Evolutionary conservation across 768 basidiomycete species (phyloP).

Genomic region (Hypholoma fasciculare): DNA sequence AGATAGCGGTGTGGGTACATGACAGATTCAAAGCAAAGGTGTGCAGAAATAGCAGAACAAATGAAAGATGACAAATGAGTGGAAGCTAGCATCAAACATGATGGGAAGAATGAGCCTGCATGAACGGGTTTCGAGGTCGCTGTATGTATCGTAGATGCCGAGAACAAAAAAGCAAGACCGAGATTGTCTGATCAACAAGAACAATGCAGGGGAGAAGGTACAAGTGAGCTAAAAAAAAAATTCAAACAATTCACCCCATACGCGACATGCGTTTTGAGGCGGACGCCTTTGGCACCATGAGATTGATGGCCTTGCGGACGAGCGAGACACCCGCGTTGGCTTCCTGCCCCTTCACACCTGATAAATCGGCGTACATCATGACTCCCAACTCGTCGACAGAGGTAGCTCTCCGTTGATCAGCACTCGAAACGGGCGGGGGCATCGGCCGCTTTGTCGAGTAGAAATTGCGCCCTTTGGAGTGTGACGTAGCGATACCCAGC

Average conservation of each 20-base stretch:
- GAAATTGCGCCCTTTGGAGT: conserved; percentile 45
- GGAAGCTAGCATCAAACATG: conserved; percentile 4
- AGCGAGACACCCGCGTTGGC: conserved; percentile 50
- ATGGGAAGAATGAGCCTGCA: neutral
- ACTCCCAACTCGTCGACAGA: conserved; percentile 71
- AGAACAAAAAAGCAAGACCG: neutral
- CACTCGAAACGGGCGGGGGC: conserved; percentile 75
- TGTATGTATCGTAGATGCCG: too few relatives aligned
- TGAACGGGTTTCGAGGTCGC: neutral
- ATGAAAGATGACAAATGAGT: conserved; percentile 8
- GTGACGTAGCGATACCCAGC: conserved; percentile 11
- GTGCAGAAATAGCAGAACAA: conserved; percentile 6
- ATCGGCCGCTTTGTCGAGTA: conserved; percentile 52
- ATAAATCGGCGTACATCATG: conserved; percentile 35
- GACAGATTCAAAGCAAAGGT: neutral
- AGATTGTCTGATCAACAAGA: neutral
- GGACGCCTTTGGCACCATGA: conserved; percentile 68
- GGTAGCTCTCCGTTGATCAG: conserved; percentile 45
- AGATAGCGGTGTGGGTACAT: conserved; percentile 7
- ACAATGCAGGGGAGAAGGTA: conserved; percentile 1
- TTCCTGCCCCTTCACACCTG: conserved; percentile 41
- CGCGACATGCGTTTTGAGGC: conserved; percentile 52
- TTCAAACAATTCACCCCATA: conserved; percentile 21
- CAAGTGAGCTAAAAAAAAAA: conserved; percentile 2
- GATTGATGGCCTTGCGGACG: conserved; percentile 73